Evolutionary conservation across 192 early-diverging fungal species (phyloP), one percentile per base, ranked within the genome.

Genomic region (Mortierella claussenii): DNA sequence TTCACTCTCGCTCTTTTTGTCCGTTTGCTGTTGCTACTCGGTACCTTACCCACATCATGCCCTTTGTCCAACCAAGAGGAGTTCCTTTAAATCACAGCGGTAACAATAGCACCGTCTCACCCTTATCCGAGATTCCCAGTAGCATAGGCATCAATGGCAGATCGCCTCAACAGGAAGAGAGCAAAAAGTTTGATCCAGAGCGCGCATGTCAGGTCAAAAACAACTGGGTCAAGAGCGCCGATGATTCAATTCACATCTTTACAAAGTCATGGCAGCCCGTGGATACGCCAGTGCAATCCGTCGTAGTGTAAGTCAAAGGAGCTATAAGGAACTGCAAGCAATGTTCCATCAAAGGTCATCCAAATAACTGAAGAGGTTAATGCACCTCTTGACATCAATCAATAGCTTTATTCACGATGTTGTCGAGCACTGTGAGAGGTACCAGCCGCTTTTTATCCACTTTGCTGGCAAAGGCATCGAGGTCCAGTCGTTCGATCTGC

Each of bases 401-500:
- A 28, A 30, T 59, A 73, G 69, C 5, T 76, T 76, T 43, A 47
- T 76, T 40, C 71, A 76, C 27, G 71, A 76, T n/a, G 44, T 67
- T 1, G 17, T 60, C 6, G 71, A 76, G 28, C 71, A 76, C 40
- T 76, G 71, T 27, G 71, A 76, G 44, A 21, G 64, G 15, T 76
- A 76, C 34, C 63, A 62, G 10, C 26, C 71, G 0, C 23, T 76
- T 13, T 76, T 76, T 37, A 23, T 28, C n/a, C 42, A 60, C 27
- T 66, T 76, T 32, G 50, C 71, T 1, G 51, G 43, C 7, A 76
- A 66, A 28, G 71, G 71, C 8, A 76, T 76, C 5, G 64, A 76
- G 26, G 71, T 76, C 27, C 71, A 76, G 10, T 28, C 63, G 18
- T 76, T 76, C 24, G 71, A 76, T 28, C 52, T 76, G 1, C 71